A percentile compares a stretch with the other conserved stretches of the same genome.
Evolutionary conservation across 768 basidiomycete genomes (phyloP).

Genomic region (Pulveroboletus ravenelii): DNA sequence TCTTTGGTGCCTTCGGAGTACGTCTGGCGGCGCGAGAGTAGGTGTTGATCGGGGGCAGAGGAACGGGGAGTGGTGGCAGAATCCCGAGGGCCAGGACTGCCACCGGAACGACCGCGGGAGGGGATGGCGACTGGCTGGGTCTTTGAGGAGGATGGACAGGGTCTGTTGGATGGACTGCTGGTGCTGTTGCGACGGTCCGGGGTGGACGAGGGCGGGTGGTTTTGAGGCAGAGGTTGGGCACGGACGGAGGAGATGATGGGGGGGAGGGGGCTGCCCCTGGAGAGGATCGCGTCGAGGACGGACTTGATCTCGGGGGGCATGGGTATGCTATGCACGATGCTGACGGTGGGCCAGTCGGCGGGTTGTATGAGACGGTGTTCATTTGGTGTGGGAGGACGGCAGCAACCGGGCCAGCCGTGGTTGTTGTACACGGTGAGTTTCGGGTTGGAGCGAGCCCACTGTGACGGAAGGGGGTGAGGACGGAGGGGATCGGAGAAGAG

Average conservation of each 20-base stretch:
- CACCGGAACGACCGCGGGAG: slow-evolving; percentile 45
- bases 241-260: slow-evolving; percentile 26
- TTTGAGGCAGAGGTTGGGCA: slow-evolving; percentile 31
- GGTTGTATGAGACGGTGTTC: slow-evolving; percentile 63
- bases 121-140: slow-evolving; percentile 34
- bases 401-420: slow-evolving; percentile 86
- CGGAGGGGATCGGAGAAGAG: slow-evolving; percentile 17
- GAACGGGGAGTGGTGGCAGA: slow-evolving; percentile 30
- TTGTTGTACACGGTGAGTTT: slow-evolving; percentile 59
- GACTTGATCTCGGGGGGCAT: slow-evolving; percentile 70
- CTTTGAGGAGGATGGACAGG: slow-evolving; percentile 32
- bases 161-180: slow-evolving; percentile 24
- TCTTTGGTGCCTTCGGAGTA: slow-evolving; percentile 50
- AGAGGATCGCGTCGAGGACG: slow-evolving; percentile 53
- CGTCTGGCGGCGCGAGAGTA: slow-evolving; percentile 45
- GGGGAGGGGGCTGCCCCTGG: slow-evolving; percentile 35
- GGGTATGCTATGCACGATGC: slow-evolving; percentile 64
- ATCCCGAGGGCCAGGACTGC: slow-evolving; percentile 42
- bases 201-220: slow-evolving; percentile 27
- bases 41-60: slow-evolving; percentile 39
- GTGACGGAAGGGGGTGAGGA: slow-evolving; percentile 25
- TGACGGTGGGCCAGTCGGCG: slow-evolving; percentile 79
- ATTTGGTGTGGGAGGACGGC: slow-evolving; percentile 59
- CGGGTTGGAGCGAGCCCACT: slow-evolving; percentile 71
- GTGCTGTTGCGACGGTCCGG: slow-evolving; percentile 46